Evolutionary conservation across 176 grass and related monocot species (phyloP).

Genomic region (Aechmea fasciata): DNA sequence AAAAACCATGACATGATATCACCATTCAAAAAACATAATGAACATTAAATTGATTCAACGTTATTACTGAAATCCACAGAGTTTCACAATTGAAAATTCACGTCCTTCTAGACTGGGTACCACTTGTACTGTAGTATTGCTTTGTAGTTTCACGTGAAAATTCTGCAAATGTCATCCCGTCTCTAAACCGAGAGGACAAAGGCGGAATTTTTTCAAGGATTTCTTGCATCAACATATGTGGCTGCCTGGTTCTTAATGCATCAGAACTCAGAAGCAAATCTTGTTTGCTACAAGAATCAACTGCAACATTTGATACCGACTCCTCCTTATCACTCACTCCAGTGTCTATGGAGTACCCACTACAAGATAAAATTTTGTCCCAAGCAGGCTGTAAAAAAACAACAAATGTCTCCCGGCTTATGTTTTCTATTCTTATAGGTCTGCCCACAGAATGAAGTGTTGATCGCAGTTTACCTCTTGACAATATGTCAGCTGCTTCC

Average conservation of each 20-base stretch:
- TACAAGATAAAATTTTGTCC: constrained; percentile 48
- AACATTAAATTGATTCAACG: neutral
- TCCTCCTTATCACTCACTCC: constrained; percentile 28
- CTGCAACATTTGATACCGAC: neutral
- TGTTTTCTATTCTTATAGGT: constrained; percentile 26
- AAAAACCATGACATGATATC: neutral
- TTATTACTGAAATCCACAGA: no score
- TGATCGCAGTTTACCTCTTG: constrained; percentile 59
- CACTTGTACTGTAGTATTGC: constrained; percentile 69
- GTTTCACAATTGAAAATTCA: neutral
- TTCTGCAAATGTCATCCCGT: constrained; percentile 88
- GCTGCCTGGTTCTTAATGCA: neutral
- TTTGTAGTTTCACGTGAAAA: constrained; percentile 87
- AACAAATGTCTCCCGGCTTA: constrained; percentile 78
- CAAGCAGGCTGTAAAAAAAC: constrained; percentile 85
- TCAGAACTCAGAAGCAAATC: neutral
- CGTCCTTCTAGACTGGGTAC: constrained; percentile 31
- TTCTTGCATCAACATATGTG: constrained; percentile 24
- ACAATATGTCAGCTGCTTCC: constrained; percentile 69
- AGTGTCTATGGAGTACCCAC: constrained; percentile 13
- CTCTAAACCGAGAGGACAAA: constrained; percentile 44
- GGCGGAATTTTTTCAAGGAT: constrained; percentile 58
- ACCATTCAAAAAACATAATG: neutral
- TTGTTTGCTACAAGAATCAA: constrained; percentile 3
- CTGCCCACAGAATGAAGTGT: constrained; percentile 70